Evolutionary conservation across 495 filamentous ascomycete genomes (phyloP).

Genomic region (Tuber melanosporum): DNA sequence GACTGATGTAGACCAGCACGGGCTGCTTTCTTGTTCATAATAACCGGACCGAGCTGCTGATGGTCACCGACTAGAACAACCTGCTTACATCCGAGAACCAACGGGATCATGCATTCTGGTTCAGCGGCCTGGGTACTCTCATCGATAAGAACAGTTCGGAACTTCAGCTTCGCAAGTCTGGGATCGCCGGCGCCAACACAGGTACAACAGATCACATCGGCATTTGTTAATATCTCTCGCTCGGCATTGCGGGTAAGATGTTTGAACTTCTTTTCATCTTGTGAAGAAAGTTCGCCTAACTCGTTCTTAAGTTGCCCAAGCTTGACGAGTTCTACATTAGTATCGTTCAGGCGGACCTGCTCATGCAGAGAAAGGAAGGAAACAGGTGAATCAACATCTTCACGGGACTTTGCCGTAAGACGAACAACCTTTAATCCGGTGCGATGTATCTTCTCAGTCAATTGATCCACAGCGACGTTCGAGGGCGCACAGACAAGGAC

Average conservation of each 20-base stretch:
- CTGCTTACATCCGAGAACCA: slow-evolving; percentile 97
- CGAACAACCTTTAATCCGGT: slow-evolving; percentile 97
- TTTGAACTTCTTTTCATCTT: slow-evolving; percentile 98
- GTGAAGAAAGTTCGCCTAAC: slow-evolving; percentile 83
- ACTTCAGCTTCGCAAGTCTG: slow-evolving; percentile 90
- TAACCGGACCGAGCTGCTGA: slow-evolving; percentile 95
- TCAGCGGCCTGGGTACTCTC: slow-evolving; percentile 99
- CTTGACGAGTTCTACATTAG: slow-evolving; percentile 85
- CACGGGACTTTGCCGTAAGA: slow-evolving; percentile 93
- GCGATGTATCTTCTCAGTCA: slow-evolving; percentile 93
- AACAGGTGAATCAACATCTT: slow-evolving; percentile 96
- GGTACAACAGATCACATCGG: slow-evolving; percentile 98
- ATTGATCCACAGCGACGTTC: slow-evolving; percentile 97
- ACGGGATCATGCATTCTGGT: slow-evolving; percentile 97
- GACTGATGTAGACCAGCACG: slow-evolving; percentile 97
- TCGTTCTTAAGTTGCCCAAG: slow-evolving; percentile 86
- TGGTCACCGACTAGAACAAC: slow-evolving; percentile 97
- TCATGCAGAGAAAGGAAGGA: slow-evolving; percentile 91
- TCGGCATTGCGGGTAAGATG: slow-evolving; percentile 87
- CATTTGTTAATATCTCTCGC: slow-evolving; percentile 89
- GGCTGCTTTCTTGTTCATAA: slow-evolving; percentile 99
- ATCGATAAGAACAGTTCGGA: slow-evolving; percentile 95
- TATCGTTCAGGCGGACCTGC: slow-evolving; percentile 95
- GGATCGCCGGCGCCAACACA: slow-evolving; percentile 97
- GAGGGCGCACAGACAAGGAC: slow-evolving; percentile 96